Percentiles rank a stretch among this genome's conserved stretches.
Conservation (phyloP, 352 stramenopile genomes). For the Globisporangium heterothallicum region DNA sequence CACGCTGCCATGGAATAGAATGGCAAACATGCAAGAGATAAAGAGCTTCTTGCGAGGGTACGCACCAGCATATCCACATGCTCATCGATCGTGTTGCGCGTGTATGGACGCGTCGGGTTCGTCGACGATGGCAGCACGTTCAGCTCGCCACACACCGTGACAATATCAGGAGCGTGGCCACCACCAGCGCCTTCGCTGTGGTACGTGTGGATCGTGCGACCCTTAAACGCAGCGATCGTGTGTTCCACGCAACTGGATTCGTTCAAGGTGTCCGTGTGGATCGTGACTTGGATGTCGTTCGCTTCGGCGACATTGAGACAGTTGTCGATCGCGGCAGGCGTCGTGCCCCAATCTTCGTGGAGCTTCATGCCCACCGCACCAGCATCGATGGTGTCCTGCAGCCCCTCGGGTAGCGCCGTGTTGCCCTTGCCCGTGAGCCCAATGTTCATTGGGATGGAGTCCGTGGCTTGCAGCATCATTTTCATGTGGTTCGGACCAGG, state of each 20-base stretch:
- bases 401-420: constrained; percentile 71
- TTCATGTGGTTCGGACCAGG: constrained; percentile 91
- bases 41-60: no score
- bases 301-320: constrained; percentile 89
- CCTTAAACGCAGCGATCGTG: constrained; percentile 93
- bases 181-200: constrained; percentile 93
- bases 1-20: no score
- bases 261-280: constrained; percentile 98
- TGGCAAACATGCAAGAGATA: no score
- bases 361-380: constrained; percentile 95
- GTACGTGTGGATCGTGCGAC: constrained; percentile 95
- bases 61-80: constrained; percentile 95
- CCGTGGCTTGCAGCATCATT: constrained; percentile 95
- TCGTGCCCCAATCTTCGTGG: constrained; percentile 98
- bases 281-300: constrained; percentile 94
- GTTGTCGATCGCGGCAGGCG: constrained; percentile 92
- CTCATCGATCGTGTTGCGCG: constrained; percentile 97
- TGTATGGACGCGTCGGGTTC: constrained; percentile 96
- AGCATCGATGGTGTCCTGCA: constrained; percentile 89
- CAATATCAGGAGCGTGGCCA: constrained; percentile 96
- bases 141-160: constrained; percentile 91
- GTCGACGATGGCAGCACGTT: constrained; percentile 96
- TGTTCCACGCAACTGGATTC: constrained; percentile 95
- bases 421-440: constrained; percentile 97
- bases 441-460: constrained; percentile 94